Evolutionary conservation across 257 asterid genomes (phyloP), one percentile per base, ranked within the genome.

Genomic region (Plantago elongata): DNA sequence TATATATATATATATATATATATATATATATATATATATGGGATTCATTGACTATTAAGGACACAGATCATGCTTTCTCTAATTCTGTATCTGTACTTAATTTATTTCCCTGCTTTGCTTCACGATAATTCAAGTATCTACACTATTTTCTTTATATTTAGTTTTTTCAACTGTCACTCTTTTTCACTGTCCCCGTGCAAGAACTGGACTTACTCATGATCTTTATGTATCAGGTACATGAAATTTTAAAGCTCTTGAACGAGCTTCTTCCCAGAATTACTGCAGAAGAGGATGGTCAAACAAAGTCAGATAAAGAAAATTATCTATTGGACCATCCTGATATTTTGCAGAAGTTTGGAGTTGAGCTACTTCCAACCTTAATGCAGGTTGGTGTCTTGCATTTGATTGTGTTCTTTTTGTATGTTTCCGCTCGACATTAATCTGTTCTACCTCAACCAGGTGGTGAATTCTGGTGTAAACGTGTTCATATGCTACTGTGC

Each of bases 391-490:
- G 82, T 62, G 2, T 15, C 67, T 62, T 16, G 43, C 42, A 47
- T 67, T 18, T 67, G 38, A 43, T 60, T 57, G n/a, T 50, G 17
- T 27, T 54, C 13, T 9, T 68, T 62, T 54, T 54, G 14, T 16
- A 22, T 50, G 45, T 68, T 69, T 18, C 16, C 9, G 16, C 60
- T 51, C 22, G 37, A 43, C 50, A 43, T 11, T 66, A 49, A 15
- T 54, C 52, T 54, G 65, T 72, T 79, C 72, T 62, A 68, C 42
- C 48, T 75, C 59, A 58, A 73, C 61, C 88, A 92, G 99, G 95
- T 87, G 78, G 97, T 89, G 66, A 77, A 82, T 77, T 82, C 99
- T 78, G 97, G 99, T 54, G 81, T 72, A 69, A 84, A 83, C 79
- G 72, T 80, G 67, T 71, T 68, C 65, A 76, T 84, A 68, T 87